phyloP scores from a whole-genome alignment of 2,329 filamentous ascomycete species.

The Colletotrichum sidae region DNA sequence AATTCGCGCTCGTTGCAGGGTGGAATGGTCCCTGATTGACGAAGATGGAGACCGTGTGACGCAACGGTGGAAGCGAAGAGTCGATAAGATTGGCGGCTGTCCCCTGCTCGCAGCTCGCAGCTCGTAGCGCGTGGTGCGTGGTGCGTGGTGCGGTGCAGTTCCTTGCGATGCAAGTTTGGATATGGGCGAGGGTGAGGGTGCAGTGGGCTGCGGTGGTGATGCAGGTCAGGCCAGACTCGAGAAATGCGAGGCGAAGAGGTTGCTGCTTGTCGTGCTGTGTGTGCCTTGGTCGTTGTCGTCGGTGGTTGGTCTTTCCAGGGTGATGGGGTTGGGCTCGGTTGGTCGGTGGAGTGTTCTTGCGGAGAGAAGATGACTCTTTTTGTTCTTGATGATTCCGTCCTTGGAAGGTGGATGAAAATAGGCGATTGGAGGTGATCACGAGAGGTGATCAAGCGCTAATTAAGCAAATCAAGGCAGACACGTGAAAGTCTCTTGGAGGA shows the following conservation, averaged over 20 bases:
- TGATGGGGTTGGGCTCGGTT: not conserved
- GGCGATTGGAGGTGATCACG: too few relatives aligned
- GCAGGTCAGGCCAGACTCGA: too few relatives aligned
- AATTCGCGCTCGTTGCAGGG: constrained; percentile 16
- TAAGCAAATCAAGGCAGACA: not conserved
- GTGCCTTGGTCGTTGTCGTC: too few relatives aligned
- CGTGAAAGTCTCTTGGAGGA: not conserved
- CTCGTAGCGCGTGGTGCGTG: not conserved
- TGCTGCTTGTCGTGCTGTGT: too few relatives aligned
- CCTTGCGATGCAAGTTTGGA: too few relatives aligned
- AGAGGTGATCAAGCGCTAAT: too few relatives aligned
- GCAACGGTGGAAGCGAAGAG: constrained; percentile 23
- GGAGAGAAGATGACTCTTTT: constrained; percentile 4
- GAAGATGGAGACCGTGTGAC: constrained; percentile 32
- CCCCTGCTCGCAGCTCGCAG: constrained; percentile 24
- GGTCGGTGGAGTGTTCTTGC: constrained; percentile 16
- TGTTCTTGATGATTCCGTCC: not conserved
- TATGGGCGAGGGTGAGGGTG: too few relatives aligned
- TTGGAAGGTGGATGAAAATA: constrained; percentile 2
- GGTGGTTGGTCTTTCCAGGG: too few relatives aligned
- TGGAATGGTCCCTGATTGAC: constrained; percentile 16
- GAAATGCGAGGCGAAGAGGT: too few relatives aligned
- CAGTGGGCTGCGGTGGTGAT: too few relatives aligned
- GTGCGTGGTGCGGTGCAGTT: too few relatives aligned
- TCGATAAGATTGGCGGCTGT: constrained; percentile 23